These are phyloP conservation scores for Aureobasidium sp. DNA, from an alignment of 2,329 filamentous ascomycete species.

Conservation along the genomic window DNA sequence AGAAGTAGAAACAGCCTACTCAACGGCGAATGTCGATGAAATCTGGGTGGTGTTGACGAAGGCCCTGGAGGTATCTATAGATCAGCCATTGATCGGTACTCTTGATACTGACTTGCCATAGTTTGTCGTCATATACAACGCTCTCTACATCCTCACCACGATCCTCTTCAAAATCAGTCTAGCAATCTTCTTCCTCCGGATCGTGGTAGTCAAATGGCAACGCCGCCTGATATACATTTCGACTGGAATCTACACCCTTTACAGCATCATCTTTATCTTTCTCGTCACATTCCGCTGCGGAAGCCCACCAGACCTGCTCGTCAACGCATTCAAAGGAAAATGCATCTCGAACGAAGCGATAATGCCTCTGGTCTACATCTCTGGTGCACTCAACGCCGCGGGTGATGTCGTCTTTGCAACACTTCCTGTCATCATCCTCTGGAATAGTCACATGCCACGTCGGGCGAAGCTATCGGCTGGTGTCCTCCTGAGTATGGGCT, in stretches of 20 bases:
- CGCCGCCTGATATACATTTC: background rate
- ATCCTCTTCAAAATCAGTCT: slow-evolving; percentile 14
- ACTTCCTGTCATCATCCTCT: slow-evolving; percentile 8
- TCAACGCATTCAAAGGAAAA: slow-evolving; percentile 11
- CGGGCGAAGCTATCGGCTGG: slow-evolving; percentile 9
- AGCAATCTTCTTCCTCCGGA: slow-evolving; percentile 15
- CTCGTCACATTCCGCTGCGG: slow-evolving; percentile 2
- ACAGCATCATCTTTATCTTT: background rate
- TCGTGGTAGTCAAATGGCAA: slow-evolving; percentile 13
- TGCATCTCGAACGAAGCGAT: slow-evolving; percentile 8
- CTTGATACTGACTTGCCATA: background rate
- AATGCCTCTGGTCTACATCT: slow-evolving; percentile 12
- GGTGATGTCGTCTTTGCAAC: slow-evolving; percentile 10
- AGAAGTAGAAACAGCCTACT: background rate
- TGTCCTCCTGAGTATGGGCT: slow-evolving; percentile 11
- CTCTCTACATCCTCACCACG: slow-evolving; percentile 12
- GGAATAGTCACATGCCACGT: slow-evolving; percentile 11
- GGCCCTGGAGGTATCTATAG: background rate
- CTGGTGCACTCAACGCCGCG: slow-evolving; percentile 8
- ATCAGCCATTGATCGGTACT: background rate
- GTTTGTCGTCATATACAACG: slow-evolving; percentile 3
- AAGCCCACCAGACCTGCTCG: background rate
- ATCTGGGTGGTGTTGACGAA: background rate
- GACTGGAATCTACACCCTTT: background rate
- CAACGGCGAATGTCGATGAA: background rate